Base-by-base conservation (phyloP, 2,329 filamentous ascomycete genomes). In the Microsporum ferrugineum region DNA sequence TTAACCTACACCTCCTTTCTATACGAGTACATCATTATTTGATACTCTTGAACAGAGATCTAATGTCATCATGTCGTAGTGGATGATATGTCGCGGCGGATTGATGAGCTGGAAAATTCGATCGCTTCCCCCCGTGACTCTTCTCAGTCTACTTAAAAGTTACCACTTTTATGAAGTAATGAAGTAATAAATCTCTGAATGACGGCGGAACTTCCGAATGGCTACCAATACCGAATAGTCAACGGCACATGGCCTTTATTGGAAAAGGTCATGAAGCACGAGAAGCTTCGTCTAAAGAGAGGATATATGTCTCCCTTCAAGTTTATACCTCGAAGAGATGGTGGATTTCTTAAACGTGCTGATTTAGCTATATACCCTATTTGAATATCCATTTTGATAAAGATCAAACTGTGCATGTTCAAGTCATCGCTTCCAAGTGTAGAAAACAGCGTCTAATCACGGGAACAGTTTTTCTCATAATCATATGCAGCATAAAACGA, bases 51-150 rank as follows among this genome's bases (percentile, higher is more conserved):
- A 17, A 12, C 14, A 34, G 41, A 34, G 45, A 17, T 23, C 51
- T 63, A 41, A 59, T 63, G 27, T 59, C n/a, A 59, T 49, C 12
- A 31, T 63, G 29, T 29, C 17, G n/a, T 61, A 96, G 91, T 96
- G 88, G 91, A 96, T 70, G 91, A 96, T 65, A 96, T 96, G 91
- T 88, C 89, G 12, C 82, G 87, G 63, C 84, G 91, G 31, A 77
- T 96, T 27, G 91, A 96, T 71, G 89, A 86, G 62, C 80, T 96
- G 8, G 91, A 95, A 72, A 80, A 87, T 29, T 85, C 86, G 12
- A 79, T 95, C 51, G 80, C 83, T 68, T 80, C 82, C 43, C 81
- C 78, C 62, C 83, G 67, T 65, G 75, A 70, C 60, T 63, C 69
- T 57, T 64, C 65, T 64, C 79, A 66, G 73, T 79, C 61, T 8